Conservation (phyloP, 2,329 filamentous ascomycete species). For the Colletotrichum siamense region DNA sequence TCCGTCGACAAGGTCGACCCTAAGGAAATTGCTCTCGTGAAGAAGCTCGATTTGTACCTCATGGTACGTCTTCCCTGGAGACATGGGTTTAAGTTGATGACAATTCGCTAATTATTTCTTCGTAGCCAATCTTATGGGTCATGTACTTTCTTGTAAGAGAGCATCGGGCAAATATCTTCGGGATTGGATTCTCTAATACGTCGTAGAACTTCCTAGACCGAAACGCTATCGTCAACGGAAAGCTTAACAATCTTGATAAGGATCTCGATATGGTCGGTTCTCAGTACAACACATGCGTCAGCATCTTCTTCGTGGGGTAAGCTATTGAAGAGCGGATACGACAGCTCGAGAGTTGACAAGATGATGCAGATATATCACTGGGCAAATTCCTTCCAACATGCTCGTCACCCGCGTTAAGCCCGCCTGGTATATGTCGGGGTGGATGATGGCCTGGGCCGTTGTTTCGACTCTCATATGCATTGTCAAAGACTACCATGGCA, state of each 20-base stretch:
- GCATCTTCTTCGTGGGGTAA: constrained; percentile 21
- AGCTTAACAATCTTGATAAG: constrained; percentile 30
- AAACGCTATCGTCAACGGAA: constrained; percentile 33
- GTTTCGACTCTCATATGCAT: constrained; percentile 9
- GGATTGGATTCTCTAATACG: accelerated
- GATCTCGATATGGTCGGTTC: constrained; percentile 31
- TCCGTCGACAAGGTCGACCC: constrained; percentile 43
- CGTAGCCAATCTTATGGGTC: constrained; percentile 16
- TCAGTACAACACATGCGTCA: constrained; percentile 31
- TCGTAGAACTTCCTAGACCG: constrained; percentile 28
- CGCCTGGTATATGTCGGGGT: constrained; percentile 16
- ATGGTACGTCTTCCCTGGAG: constrained; percentile 23
- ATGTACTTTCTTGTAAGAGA: constrained; percentile 23
- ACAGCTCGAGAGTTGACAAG: neutral
- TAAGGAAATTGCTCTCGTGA: constrained; percentile 38
- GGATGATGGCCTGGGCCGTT: constrained; percentile 16
- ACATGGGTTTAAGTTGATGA: constrained; percentile 2
- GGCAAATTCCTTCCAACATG: constrained; percentile 35
- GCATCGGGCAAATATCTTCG: accelerated
- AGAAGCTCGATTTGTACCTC: constrained; percentile 38
- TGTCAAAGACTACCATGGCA: constrained; percentile 1
- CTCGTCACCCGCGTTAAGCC: constrained; percentile 32
- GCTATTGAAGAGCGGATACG: constrained; percentile 29
- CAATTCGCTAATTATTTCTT: neutral
- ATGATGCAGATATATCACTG: constrained; percentile 4